Evolutionary conservation across 2,329 filamentous ascomycete genomes (phyloP).

Genomic region (Aspergillus transmontanensis): DNA sequence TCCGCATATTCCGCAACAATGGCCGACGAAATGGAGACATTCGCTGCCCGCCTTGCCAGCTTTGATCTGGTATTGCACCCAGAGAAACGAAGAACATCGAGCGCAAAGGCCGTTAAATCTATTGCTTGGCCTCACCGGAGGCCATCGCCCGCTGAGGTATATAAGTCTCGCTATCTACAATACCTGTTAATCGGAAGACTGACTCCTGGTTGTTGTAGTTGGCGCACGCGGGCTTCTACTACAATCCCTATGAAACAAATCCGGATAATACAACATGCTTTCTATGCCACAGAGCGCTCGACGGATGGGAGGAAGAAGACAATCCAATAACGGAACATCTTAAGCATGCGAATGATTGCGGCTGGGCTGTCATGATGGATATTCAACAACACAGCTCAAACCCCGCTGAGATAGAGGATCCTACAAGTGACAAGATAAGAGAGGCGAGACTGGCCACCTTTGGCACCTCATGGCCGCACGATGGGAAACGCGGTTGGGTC

Average conservation of each 20-base stretch:
- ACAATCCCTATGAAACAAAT: constrained; percentile 71
- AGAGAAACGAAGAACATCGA: constrained; percentile 71
- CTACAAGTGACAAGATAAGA: constrained; percentile 69
- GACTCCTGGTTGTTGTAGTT: constrained; percentile 57
- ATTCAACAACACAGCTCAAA: constrained; percentile 50
- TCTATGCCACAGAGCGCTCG: constrained; percentile 78
- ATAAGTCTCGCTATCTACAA: neutral
- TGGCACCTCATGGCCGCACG: constrained; percentile 82
- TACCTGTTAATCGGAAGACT: neutral
- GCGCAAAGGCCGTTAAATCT: constrained; percentile 58
- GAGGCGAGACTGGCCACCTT: constrained; percentile 84
- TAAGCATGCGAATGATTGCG: constrained; percentile 78
- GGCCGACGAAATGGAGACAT: constrained; percentile 58
- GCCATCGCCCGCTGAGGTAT: constrained; percentile 66
- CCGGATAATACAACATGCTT: constrained; percentile 92
- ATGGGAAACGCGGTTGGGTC: constrained; percentile 82
- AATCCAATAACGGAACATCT: constrained; percentile 83
- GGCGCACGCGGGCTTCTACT: constrained; percentile 89
- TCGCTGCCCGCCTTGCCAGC: constrained; percentile 76
- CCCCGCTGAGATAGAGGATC: constrained; percentile 66
- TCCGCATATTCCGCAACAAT: constrained; percentile 19
- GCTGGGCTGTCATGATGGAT: constrained; percentile 79
- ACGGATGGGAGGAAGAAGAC: constrained; percentile 90
- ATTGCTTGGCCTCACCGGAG: constrained; percentile 76
- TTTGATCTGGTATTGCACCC: constrained; percentile 68